Conservation (phyloP, 345 rosid species). For the Gossypium arboreum region DNA sequence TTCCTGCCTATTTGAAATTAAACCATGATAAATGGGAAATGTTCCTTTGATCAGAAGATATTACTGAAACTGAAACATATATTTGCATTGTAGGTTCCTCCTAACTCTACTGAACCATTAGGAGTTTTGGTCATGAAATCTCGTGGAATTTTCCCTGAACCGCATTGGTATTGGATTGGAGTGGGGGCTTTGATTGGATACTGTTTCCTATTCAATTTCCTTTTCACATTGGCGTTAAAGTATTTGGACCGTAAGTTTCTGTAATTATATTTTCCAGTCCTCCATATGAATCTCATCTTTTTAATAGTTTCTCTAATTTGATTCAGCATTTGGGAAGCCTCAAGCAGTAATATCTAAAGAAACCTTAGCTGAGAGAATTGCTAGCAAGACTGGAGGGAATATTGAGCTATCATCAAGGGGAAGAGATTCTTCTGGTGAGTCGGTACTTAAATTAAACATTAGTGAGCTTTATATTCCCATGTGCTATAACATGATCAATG, state of each 20-base stretch:
- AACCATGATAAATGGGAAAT: neutral
- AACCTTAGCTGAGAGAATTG: conserved; percentile 38
- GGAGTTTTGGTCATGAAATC: conserved; percentile 64
- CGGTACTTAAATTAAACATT: neutral
- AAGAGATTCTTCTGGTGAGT: conserved; percentile 33
- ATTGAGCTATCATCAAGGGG: conserved; percentile 35
- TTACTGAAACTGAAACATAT: neutral
- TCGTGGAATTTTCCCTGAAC: conserved; percentile 63
- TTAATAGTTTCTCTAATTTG: conserved; percentile 13
- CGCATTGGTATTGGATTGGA: conserved; percentile 89
- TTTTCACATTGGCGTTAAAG: conserved; percentile 61
- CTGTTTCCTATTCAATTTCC: conserved; percentile 54
- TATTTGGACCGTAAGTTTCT: conserved; percentile 65
- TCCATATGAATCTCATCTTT: neutral
- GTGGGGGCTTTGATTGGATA: conserved; percentile 62
- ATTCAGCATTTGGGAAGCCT: conserved; percentile 61
- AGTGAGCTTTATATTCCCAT: neutral
- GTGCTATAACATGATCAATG: conserved; percentile 9
- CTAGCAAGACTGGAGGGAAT: conserved; percentile 24
- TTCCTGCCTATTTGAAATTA: neutral
- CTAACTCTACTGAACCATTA: conserved; percentile 53
- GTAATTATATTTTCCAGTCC: conserved; percentile 1
- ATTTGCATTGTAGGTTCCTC: conserved; percentile 39
- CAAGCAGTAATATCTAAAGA: conserved; percentile 52
- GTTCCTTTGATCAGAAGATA: neutral